These are phyloP conservation scores for Leucosporidium creatinivorum DNA, from an alignment of 768 basidiomycete species.

Conservation along the genomic window DNA sequence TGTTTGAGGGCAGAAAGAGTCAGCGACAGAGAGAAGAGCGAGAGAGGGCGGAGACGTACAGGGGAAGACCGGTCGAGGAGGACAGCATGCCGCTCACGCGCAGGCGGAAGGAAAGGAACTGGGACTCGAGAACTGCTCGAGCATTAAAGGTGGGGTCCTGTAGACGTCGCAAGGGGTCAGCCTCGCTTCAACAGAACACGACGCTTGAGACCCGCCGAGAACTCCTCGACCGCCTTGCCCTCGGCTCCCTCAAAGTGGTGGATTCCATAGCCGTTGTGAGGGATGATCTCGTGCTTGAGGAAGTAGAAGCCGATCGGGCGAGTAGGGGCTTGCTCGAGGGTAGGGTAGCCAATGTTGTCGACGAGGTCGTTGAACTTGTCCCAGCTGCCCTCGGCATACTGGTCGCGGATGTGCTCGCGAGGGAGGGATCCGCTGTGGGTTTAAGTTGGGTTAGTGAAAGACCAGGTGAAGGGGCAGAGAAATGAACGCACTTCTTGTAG, in stretches of 20 bases:
- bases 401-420: conserved; percentile 66
- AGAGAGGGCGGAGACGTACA: not conserved
- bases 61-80: not conserved
- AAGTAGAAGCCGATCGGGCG: conserved; percentile 66
- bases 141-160: conserved; percentile 52
- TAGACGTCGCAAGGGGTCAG: conserved; percentile 35
- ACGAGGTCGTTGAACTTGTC: conserved; percentile 52
- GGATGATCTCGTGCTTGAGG: conserved; percentile 79
- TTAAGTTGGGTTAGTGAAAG: conserved; percentile 13
- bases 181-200: not conserved
- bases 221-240: conserved; percentile 24
- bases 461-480: not conserved
- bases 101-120: conserved; percentile 70
- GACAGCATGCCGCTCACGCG: conserved; percentile 64
- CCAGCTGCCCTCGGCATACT: conserved; percentile 59
- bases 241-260: conserved; percentile 52
- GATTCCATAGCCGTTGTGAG: conserved; percentile 64
- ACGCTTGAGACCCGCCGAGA: not conserved
- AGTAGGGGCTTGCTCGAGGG: conserved; percentile 47
- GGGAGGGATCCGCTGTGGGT: conserved; percentile 57
- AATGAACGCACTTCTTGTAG: conserved; percentile 59
- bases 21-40: not conserved
- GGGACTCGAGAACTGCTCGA: conserved; percentile 73
- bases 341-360: not conserved
- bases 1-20: conserved; percentile 18